Evolutionary conservation across 345 rosid species (phyloP), one percentile per base, ranked within the genome.

Genomic region (Lumnitzera littorea): DNA sequence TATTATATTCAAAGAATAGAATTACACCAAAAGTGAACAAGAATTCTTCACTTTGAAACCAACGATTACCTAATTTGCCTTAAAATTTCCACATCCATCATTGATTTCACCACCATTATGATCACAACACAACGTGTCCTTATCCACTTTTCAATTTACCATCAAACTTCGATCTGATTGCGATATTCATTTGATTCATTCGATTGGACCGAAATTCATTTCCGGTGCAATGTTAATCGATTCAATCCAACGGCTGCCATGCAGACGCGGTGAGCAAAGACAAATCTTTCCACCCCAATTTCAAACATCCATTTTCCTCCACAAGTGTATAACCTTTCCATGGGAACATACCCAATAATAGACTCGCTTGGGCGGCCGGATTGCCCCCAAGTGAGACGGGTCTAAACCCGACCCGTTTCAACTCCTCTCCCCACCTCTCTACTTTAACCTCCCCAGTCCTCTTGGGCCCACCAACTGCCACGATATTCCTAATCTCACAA

Each of bases 221-320:
- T 20, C 20, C 1, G 20, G 20, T 20, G 20, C 20, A 20, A 20
- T 20, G 20, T 20, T 20, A 12, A 25, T 11, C 12, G 11, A 43
- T 52, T 79, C 67, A 80, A 74, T 79, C 82, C 23, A 80, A 82
- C 63, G 92, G 91, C 63, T 76, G 80, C 98, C 98, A 92, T 0
- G 96, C 98, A 0, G 96, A 87, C 48, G 98, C 98, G 11, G 94
- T 89, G 80, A 92, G 63, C 79, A 92, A 62, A 1, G 96, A 85
- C 70, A 92, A 76, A 68, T 92, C 96, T 80, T 92, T 92, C 98
- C 98, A 92, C 4, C 98, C 98, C 46, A 92, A 74, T 25, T 88
- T 91, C 70, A 92, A 69, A 71, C 83, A 76, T 53, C 96, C 96
- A 48, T 71, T 73, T 41, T 92, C 91, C 77, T 92, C 88, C 16